These are phyloP conservation scores for Ceratobasidium sp. DNA, from an alignment of 1,284 basidiomycete species.

Conservation along the genomic window DNA sequence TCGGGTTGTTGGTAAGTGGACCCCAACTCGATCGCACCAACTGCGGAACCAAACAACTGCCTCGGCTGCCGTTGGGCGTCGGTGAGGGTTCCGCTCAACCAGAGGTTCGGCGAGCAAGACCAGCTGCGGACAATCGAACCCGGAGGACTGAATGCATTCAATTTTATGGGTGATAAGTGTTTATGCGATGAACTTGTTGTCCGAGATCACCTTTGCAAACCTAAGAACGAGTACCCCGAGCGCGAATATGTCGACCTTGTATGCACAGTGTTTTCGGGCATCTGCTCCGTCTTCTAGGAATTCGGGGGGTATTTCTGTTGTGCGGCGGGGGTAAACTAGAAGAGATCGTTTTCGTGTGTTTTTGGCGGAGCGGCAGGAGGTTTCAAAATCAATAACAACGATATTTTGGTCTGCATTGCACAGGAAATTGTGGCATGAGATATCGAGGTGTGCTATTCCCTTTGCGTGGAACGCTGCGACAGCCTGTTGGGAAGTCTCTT, in stretches of 20 bases:
- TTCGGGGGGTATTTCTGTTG: conserved; percentile 40
- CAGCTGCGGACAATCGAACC: conserved; percentile 40
- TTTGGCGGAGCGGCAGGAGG: background rate
- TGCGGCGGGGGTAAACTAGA: conserved; percentile 27
- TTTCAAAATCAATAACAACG: conserved; percentile 39
- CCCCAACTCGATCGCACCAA: conserved; percentile 40
- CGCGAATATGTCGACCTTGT: conserved; percentile 41
- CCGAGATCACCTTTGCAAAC: conserved; percentile 39
- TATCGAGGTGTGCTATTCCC: conserved; percentile 42
- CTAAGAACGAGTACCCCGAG: conserved; percentile 33
- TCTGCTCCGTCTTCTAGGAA: conserved; percentile 29
- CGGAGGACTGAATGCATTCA: conserved; percentile 22
- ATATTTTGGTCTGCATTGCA: conserved; percentile 22
- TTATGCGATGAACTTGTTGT: background rate
- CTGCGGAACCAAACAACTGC: conserved; percentile 32
- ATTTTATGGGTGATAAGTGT: background rate
- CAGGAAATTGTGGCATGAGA: conserved; percentile 40
- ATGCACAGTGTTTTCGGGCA: conserved; percentile 38
- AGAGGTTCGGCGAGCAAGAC: conserved; percentile 39
- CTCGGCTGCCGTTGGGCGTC: conserved; percentile 30
- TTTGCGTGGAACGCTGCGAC: conserved; percentile 35
- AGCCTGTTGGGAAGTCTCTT: conserved; percentile 10
- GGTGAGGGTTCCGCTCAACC: conserved; percentile 17
- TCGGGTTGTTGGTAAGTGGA: background rate
- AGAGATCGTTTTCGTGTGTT: background rate